Conservation (phyloP, 2,329 filamentous ascomycete genomes). For the Diplodia seriata region DNA sequence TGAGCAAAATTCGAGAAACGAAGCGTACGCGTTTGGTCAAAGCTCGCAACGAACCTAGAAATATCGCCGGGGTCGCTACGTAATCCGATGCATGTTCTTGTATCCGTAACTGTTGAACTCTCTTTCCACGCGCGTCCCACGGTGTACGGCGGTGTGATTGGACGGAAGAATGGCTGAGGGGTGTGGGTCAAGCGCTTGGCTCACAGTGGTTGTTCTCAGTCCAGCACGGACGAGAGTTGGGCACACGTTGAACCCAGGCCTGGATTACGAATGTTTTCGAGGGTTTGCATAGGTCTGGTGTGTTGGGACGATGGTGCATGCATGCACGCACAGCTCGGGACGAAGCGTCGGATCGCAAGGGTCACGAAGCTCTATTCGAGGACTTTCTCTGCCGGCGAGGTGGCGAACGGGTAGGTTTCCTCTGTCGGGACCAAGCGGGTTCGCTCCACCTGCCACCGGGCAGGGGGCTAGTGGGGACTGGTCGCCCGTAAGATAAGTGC, state of each 20-base stretch:
- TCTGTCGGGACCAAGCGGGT: slow-evolving; percentile 12
- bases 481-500: slow-evolving; percentile 7
- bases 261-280: slow-evolving; percentile 8
- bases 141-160: not conserved
- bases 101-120: not conserved
- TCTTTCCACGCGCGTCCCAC: not conserved
- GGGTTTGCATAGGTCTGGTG: not conserved
- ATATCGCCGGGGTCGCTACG: not conserved
- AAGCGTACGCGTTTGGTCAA: not conserved
- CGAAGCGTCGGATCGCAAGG: slow-evolving; percentile 9
- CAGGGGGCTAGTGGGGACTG: slow-evolving; percentile 4
- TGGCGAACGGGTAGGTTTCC: not conserved
- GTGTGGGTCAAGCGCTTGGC: slow-evolving; percentile 14
- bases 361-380: not conserved
- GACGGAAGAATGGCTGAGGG: slow-evolving; percentile 15
- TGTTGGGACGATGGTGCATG: slow-evolving; percentile 9
- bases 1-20: not conserved
- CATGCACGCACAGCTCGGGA: slow-evolving; percentile 14
- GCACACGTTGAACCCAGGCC: not conserved
- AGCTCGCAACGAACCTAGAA: not conserved
- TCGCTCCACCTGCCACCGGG: not conserved
- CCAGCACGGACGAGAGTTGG: not conserved
- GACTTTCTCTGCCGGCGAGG: slow-evolving; percentile 12
- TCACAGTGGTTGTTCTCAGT: slow-evolving; percentile 1
- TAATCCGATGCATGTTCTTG: slow-evolving; percentile 1